Base-by-base conservation (phyloP, 176 grass and related monocot species). In the Stipa capillata region DNA sequence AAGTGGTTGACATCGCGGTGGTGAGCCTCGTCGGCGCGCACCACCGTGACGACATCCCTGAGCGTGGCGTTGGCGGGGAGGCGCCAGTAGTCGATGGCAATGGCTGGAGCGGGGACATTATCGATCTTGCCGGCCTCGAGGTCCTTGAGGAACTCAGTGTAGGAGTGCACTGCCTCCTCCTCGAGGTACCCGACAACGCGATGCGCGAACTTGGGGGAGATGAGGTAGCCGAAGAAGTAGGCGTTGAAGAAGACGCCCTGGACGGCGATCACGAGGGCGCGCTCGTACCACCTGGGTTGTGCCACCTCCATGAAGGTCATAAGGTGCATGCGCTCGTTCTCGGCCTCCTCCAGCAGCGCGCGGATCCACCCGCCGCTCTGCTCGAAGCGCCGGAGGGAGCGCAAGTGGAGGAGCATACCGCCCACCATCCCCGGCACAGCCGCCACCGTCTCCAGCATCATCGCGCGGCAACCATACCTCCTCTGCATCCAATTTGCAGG, bases 1-100 rank as follows among this genome's bases (percentile, higher is more conserved):
- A 90, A 93, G 91, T 93, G 91, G 61, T 90, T 93, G 74, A 93
- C 82, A 49, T 93, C 88, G 13, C 91, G 91, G 73, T 93, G 91
- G 74, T 93, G 91, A 28, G 91, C 91, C 82, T 93, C 91, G 63
- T 93, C 91, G 14, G 91, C 88, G 21, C 91, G 91, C 39, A 93
- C 60, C 16, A 90, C 88, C 2, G 41, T 80, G 74, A 93, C 88
- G 4, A 93, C 91, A 48, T 93, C 88, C 85, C 88, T 93, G 61
- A 93, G 88, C 10, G 91, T 93, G 74, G 91, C 88, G 49, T 85
- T 54, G 39, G 74, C 32, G 0, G 91, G 85, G 23, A 93, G 85
- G 82, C 91, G 79, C 91, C 91, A 93, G 82, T 88, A 93, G 74
- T 93, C 88, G 63, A 93, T 83, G 87, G 88, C 91, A 47, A 93